Evolutionary conservation across 1,139 yeast genomes (phyloP).

Genomic region (Saccharomyces uvarum): DNA sequence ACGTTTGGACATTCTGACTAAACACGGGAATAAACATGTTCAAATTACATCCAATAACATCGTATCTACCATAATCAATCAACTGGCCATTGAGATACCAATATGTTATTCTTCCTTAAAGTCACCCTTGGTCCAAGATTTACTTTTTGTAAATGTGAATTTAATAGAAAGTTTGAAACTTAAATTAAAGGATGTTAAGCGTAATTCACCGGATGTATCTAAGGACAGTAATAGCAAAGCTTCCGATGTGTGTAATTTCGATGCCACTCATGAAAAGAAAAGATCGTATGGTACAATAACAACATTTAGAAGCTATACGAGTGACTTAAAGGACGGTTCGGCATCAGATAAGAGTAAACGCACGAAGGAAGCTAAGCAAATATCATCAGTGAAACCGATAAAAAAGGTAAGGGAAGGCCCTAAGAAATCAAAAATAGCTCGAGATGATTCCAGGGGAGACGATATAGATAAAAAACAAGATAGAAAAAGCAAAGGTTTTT

Average conservation of each 20-base stretch:
- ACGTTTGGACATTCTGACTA: slow-evolving; percentile 12
- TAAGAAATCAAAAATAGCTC: neutral
- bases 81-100: slow-evolving; percentile 9
- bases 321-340: slow-evolving; percentile 19
- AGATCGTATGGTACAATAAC: slow-evolving; percentile 29
- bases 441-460: neutral
- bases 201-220: neutral
- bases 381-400: neutral
- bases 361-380: neutral
- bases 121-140: slow-evolving; percentile 12
- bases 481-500: slow-evolving; percentile 9
- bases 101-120: slow-evolving; percentile 12
- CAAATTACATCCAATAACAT: slow-evolving; percentile 12
- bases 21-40: slow-evolving; percentile 8
- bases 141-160: slow-evolving; percentile 7
- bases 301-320: slow-evolving; percentile 26
- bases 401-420: neutral
- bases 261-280: slow-evolving; percentile 14
- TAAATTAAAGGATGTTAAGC: slow-evolving; percentile 1
- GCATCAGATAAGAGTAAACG: neutral
- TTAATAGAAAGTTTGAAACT: slow-evolving; percentile 7
- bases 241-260: neutral
- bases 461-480: neutral
- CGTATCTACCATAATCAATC: slow-evolving; percentile 13
- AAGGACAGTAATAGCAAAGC: neutral